Conservation (phyloP, 257 asterid species). For the Solanum sitiens region DNA sequence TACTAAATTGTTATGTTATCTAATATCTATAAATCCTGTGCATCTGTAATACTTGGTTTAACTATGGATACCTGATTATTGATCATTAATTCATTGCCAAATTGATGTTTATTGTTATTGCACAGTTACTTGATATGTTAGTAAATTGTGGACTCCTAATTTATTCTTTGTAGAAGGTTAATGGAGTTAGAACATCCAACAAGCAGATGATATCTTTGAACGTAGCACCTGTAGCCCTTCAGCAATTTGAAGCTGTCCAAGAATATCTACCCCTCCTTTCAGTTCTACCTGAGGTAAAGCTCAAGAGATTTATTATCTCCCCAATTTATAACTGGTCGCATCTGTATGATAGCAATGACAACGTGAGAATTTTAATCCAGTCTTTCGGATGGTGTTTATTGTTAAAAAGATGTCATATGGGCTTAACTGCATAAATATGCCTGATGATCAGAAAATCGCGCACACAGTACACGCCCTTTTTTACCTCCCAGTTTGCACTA, state of each 20-base stretch:
- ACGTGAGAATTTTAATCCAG: background rate
- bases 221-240: constrained; percentile 31
- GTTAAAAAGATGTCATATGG: background rate
- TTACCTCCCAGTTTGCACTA: background rate
- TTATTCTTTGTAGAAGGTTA: constrained; percentile 26
- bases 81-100: background rate
- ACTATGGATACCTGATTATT: background rate
- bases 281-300: constrained; percentile 63
- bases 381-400: background rate
- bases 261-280: constrained; percentile 58
- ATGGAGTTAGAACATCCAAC: constrained; percentile 12
- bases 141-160: background rate
- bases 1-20: background rate
- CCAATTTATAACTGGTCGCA: background rate
- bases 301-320: background rate
- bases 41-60: background rate
- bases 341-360: background rate
- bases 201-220: constrained; percentile 18
- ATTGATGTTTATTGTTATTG: background rate
- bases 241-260: constrained; percentile 36
- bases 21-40: background rate
- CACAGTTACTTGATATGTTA: background rate
- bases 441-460: background rate
- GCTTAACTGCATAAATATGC: background rate
- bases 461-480: background rate